Percentiles rank a stretch among this genome's conserved stretches.
These are phyloP conservation scores for Xerocomus minutiporus DNA, from an alignment of 1,284 basidiomycete genomes.

Conservation along the genomic window DNA sequence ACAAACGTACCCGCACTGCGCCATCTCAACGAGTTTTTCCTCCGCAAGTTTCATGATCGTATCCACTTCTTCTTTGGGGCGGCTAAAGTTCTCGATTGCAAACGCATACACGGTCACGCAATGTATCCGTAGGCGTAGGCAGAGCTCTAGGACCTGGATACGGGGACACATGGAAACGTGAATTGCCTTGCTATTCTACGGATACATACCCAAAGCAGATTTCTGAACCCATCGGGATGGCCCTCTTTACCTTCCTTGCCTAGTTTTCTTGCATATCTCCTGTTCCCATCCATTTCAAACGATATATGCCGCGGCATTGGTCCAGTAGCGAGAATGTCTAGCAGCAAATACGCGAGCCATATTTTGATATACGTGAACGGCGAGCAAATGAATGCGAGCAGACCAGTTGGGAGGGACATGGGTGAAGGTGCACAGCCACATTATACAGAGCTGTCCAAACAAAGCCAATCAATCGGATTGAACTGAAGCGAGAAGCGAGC, in stretches of 20 bases:
- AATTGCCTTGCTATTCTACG: background rate
- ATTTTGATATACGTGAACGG: conserved; percentile 15
- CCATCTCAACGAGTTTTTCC: conserved; percentile 79
- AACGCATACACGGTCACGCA: conserved; percentile 95
- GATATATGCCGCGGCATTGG: conserved; percentile 91
- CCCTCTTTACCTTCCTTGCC: conserved; percentile 69
- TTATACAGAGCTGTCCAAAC: conserved; percentile 1
- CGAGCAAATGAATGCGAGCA: conserved; percentile 6
- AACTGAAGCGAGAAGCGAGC: background rate
- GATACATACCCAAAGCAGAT: conserved; percentile 69
- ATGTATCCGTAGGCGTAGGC: conserved; percentile 68
- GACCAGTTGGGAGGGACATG: conserved; percentile 5
- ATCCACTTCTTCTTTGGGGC: conserved; percentile 83
- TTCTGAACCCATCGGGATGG: conserved; percentile 82
- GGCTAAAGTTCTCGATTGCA: conserved; percentile 95
- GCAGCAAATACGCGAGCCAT: conserved; percentile 38
- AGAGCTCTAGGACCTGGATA: conserved; percentile 75
- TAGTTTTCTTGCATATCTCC: conserved; percentile 79
- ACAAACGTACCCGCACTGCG: conserved; percentile 67
- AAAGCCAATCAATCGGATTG: background rate
- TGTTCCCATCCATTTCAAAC: conserved; percentile 98
- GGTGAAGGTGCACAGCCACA: conserved; percentile 26
- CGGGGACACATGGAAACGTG: background rate
- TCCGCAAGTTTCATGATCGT: conserved; percentile 85
- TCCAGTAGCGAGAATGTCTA: conserved; percentile 68